Conservation (phyloP, 1,139 yeast genomes). For the Protomyces inundatus region DNA sequence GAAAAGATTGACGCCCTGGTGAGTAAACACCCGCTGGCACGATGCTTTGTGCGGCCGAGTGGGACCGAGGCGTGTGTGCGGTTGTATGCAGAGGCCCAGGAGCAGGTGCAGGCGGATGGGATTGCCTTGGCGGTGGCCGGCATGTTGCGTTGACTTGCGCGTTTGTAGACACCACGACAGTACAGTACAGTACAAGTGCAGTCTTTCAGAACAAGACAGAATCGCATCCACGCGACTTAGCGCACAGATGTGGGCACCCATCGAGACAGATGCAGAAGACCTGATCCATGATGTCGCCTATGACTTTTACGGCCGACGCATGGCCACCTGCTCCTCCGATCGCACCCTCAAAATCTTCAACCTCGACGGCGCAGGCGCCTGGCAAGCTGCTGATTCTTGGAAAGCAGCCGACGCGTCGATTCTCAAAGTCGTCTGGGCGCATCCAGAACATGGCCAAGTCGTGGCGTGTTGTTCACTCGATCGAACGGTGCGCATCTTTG, state of each 20-base stretch:
- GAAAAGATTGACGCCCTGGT: constrained; percentile 63
- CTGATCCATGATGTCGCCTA: constrained; percentile 81
- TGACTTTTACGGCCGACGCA: constrained; percentile 73
- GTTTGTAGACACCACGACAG: not conserved
- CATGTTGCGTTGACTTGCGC: constrained; percentile 26
- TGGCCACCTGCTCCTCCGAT: constrained; percentile 90
- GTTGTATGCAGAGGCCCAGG: constrained; percentile 84
- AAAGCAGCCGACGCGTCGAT: constrained; percentile 90
- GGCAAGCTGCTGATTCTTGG: constrained; percentile 85
- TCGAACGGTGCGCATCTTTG: constrained; percentile 83
- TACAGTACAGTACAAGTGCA: no score
- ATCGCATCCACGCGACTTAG: not conserved
- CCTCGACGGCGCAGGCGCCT: constrained; percentile 43
- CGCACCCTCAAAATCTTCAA: constrained; percentile 86
- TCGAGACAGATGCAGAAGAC: constrained; percentile 86
- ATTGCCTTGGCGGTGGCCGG: constrained; percentile 51
- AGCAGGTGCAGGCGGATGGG: constrained; percentile 49
- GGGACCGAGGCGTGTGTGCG: constrained; percentile 95
- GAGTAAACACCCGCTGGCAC: constrained; percentile 53
- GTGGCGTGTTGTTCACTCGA: constrained; percentile 87
- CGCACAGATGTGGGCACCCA: not conserved
- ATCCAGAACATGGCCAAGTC: constrained; percentile 85
- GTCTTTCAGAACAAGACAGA: not conserved
- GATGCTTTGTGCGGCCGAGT: constrained; percentile 93
- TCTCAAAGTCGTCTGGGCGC: constrained; percentile 82